Conservation (phyloP, 176 grass and related monocot species). For the Bromus sterilis region DNA sequence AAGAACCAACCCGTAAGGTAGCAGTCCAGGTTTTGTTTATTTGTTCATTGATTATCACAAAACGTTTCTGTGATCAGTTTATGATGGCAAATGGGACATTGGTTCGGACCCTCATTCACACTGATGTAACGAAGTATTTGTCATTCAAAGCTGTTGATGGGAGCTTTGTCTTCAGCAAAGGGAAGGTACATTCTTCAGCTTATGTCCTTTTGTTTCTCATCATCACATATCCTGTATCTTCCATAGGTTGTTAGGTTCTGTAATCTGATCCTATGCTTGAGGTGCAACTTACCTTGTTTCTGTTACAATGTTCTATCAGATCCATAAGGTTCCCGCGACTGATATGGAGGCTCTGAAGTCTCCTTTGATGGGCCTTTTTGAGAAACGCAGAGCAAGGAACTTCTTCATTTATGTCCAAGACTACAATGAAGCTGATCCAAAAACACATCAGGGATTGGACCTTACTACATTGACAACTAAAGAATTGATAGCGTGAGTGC, state of each 20-base stretch:
- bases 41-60: slow-evolving; percentile 5
- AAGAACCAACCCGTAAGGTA: background rate
- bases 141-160: slow-evolving; percentile 94
- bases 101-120: slow-evolving; percentile 83
- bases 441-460: slow-evolving; percentile 84
- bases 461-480: slow-evolving; percentile 70
- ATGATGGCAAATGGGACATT: slow-evolving; percentile 98
- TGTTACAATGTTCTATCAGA: slow-evolving; percentile 37
- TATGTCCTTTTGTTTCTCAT: slow-evolving; percentile 4
- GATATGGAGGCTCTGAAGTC: slow-evolving; percentile 94
- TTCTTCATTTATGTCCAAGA: slow-evolving; percentile 96
- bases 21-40: background rate
- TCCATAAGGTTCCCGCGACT: slow-evolving; percentile 88
- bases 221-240: background rate
- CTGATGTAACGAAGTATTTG: slow-evolving; percentile 82
- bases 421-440: slow-evolving; percentile 79
- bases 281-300: background rate
- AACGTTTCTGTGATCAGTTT: slow-evolving; percentile 46
- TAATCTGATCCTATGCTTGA: slow-evolving; percentile 8
- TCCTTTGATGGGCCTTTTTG: slow-evolving; percentile 91
- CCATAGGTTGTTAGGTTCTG: background rate
- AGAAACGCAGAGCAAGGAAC: slow-evolving; percentile 84
- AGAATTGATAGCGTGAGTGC: slow-evolving; percentile 73
- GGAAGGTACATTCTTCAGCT: slow-evolving; percentile 48
- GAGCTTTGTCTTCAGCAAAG: slow-evolving; percentile 91